phyloP scores from a whole-genome alignment of 148 eudicot species.

The Cornus florida region DNA sequence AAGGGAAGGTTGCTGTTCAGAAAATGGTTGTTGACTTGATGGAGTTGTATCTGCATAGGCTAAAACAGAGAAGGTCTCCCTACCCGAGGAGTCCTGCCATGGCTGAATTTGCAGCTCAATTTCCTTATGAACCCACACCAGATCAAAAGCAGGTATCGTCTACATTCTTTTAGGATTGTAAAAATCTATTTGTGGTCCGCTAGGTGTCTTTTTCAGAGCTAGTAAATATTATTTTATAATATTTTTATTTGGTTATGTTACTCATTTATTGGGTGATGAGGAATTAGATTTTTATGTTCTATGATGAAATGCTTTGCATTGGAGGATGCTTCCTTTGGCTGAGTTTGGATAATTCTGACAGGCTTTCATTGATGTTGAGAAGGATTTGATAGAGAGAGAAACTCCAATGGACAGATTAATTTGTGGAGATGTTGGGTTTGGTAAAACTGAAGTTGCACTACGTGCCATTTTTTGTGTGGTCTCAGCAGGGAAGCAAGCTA shows the following conservation, averaged over 20 bases:
- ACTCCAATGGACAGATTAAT: slow-evolving; percentile 98
- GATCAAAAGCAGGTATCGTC: slow-evolving; percentile 80
- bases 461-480: slow-evolving; percentile 93
- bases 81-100: slow-evolving; percentile 69
- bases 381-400: slow-evolving; percentile 89
- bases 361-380: slow-evolving; percentile 96
- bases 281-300: slow-evolving; percentile 1
- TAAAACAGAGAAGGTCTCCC: slow-evolving; percentile 82
- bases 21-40: slow-evolving; percentile 97
- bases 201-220: neutral
- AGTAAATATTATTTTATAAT: neutral
- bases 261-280: neutral
- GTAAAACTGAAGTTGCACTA: slow-evolving; percentile 97
- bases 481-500: slow-evolving; percentile 92
- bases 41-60: slow-evolving; percentile 91
- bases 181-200: neutral
- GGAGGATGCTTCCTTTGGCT: slow-evolving; percentile 3
- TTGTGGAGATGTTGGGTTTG: slow-evolving; percentile 99
- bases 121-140: slow-evolving; percentile 88
- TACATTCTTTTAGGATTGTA: neutral
- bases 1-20: slow-evolving; percentile 94
- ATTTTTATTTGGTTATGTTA: neutral
- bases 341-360: slow-evolving; percentile 45
- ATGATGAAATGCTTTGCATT: slow-evolving; percentile 2
- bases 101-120: slow-evolving; percentile 69